Conservation (phyloP, 1,139 yeast genomes). For the Nadsonia commutata region DNA sequence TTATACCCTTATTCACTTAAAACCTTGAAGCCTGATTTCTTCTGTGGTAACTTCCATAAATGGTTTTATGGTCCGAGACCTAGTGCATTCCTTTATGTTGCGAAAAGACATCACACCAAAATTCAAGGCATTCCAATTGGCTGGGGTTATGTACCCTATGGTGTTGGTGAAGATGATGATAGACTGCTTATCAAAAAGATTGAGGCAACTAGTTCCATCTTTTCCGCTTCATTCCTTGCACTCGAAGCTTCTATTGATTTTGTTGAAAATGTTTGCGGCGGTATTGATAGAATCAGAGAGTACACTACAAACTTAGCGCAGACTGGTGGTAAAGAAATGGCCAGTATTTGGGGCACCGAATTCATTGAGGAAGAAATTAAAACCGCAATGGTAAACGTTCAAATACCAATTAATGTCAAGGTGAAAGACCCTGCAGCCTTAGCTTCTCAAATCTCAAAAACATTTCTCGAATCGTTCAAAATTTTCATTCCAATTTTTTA, state of each 20-base stretch:
- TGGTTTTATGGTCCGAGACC: slow-evolving; percentile 52
- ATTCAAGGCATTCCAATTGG: slow-evolving; percentile 51
- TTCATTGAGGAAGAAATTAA: slow-evolving; percentile 23
- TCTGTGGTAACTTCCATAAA: slow-evolving; percentile 51
- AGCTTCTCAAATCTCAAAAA: background rate
- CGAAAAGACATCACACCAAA: slow-evolving; percentile 32
- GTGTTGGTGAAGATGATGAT: slow-evolving; percentile 6
- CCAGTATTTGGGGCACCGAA: slow-evolving; percentile 21
- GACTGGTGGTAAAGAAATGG: slow-evolving; percentile 27
- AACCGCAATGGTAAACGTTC: slow-evolving; percentile 36
- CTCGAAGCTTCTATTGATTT: slow-evolving; percentile 35
- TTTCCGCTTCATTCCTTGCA: slow-evolving; percentile 22
- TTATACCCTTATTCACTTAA: slow-evolving; percentile 33
- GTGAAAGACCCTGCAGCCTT: slow-evolving; percentile 5
- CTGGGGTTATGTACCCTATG: slow-evolving; percentile 8
- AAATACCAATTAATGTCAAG: slow-evolving; percentile 23
- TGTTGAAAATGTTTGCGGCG: slow-evolving; percentile 43
- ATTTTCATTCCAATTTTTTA: slow-evolving; percentile 34
- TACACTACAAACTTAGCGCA: slow-evolving; percentile 35
- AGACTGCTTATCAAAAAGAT: slow-evolving; percentile 19
- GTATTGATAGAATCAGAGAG: slow-evolving; percentile 36
- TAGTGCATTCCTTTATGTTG: slow-evolving; percentile 46
- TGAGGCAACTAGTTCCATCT: slow-evolving; percentile 24
- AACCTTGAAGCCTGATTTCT: slow-evolving; percentile 43
- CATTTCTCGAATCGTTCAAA: slow-evolving; percentile 19